phyloP scores from a whole-genome alignment of 2,329 filamentous ascomycete genomes.

The Aspergillus chevalieri region DNA sequence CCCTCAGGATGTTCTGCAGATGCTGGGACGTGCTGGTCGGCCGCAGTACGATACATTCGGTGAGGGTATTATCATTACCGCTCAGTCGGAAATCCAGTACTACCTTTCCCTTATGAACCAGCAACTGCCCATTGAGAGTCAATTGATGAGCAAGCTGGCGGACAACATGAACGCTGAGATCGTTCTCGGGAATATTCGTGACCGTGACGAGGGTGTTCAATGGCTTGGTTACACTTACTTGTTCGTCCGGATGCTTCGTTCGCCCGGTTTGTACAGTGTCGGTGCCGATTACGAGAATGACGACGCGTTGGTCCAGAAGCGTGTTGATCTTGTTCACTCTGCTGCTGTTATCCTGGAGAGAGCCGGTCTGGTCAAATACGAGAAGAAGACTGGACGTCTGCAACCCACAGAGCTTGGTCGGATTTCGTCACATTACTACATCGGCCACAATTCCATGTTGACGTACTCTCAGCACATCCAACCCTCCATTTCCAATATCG shows the following conservation, averaged over 20 bases:
- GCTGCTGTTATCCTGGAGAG: constrained; percentile 82
- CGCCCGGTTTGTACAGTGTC: constrained; percentile 89
- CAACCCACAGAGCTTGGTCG: constrained; percentile 91
- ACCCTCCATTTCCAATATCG: constrained; percentile 84
- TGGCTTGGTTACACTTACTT: constrained; percentile 98
- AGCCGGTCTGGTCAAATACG: constrained; percentile 86
- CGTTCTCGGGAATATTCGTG: constrained; percentile 87
- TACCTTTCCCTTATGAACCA: constrained; percentile 95
- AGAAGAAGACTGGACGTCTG: constrained; percentile 82
- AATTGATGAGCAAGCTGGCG: constrained; percentile 84
- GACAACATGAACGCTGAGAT: constrained; percentile 97
- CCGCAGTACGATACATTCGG: constrained; percentile 97
- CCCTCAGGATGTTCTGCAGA: constrained; percentile 94
- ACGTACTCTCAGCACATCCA: constrained; percentile 96
- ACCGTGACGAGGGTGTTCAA: constrained; percentile 91
- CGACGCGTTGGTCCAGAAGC: constrained; percentile 84
- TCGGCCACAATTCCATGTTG: constrained; percentile 91
- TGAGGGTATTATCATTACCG: constrained; percentile 97
- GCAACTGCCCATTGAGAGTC: constrained; percentile 94
- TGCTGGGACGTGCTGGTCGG: constrained; percentile 93
- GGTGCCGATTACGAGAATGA: constrained; percentile 94
- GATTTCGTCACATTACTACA: constrained; percentile 97
- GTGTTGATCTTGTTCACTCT: constrained; percentile 94
- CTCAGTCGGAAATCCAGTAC: constrained; percentile 90
- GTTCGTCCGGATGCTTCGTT: constrained; percentile 94